These are phyloP conservation scores for Asterochloris sp. DNA, from an alignment of 139 green algal genomes.

Conservation along the genomic window DNA sequence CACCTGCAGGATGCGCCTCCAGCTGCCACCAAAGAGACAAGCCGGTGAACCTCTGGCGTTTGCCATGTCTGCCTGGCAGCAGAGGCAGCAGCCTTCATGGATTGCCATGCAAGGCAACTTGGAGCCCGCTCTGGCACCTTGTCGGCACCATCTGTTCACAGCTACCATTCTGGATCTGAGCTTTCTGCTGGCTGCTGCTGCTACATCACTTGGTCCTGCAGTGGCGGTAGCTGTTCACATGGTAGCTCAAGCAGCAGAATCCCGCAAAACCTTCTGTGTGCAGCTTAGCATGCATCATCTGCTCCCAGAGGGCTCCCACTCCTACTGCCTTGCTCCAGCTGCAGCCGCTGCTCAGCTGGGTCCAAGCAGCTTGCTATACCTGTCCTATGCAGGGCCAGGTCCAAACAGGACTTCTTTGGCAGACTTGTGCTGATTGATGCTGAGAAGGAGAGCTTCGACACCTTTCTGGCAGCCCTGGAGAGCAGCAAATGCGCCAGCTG, in stretches of 20 bases:
- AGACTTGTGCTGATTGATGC: conserved; percentile 1
- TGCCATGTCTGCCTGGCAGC: too few species aligned
- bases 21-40: too few species aligned
- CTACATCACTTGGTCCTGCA: not conserved
- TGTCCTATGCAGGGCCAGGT: not conserved
- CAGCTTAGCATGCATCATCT: not conserved
- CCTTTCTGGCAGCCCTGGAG: conserved; percentile 12
- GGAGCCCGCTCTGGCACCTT: too few species aligned
- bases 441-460: conserved; percentile 13
- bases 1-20: too few species aligned
- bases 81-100: too few species aligned
- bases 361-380: not conserved
- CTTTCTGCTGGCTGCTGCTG: not conserved
- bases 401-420: conserved; percentile 14
- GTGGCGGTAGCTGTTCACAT: not conserved
- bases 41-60: too few species aligned
- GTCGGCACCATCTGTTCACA: too few species aligned
- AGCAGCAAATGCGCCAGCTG: conserved; percentile 11
- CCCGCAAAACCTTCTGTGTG: not conserved
- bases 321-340: not conserved
- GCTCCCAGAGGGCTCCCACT: not conserved
- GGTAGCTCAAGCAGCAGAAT: not conserved
- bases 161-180: not conserved
- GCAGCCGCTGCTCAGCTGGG: not conserved
- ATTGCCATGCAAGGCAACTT: too few species aligned